Conservation (phyloP, 345 rosid genomes). For the Gossypium rotundifolium region DNA sequence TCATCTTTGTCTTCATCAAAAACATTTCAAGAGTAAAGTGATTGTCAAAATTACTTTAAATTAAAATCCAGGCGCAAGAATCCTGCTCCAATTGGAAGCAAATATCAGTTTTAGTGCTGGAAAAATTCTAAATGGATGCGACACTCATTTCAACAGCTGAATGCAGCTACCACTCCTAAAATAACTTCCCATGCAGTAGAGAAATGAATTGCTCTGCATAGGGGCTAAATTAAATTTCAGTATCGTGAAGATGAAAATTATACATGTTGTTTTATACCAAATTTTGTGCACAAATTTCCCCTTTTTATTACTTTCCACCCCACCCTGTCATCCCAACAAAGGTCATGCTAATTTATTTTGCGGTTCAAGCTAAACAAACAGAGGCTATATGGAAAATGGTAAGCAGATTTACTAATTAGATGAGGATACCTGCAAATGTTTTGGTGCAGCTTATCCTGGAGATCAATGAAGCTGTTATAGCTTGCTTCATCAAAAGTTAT, state of each 20-base stretch:
- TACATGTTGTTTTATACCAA: background rate
- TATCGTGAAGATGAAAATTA: background rate
- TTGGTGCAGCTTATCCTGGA: conserved; percentile 95
- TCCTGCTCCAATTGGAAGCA: background rate
- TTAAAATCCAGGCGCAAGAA: background rate
- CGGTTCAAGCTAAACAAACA: background rate
- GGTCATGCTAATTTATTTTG: background rate
- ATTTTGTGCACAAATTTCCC: background rate
- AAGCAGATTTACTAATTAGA: background rate
- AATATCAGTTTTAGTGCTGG: background rate
- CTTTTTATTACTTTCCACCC: background rate
- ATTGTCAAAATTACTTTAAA: background rate
- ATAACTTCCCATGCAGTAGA: background rate
- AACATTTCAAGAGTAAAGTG: background rate
- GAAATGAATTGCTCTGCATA: background rate
- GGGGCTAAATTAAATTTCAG: background rate
- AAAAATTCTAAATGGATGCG: background rate
- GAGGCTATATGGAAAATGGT: too few relatives aligned
- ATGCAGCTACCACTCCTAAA: background rate
- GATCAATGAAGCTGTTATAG: conserved; percentile 91
- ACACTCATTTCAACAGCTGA: background rate
- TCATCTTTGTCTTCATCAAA: background rate
- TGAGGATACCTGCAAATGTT: conserved; percentile 76
- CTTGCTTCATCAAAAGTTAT: conserved; percentile 75
- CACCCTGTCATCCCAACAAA: background rate